A percentile compares a stretch with the other conserved stretches of the same genome.
phyloP scores from a whole-genome alignment of 1,139 yeast species.

The Starmera stellimalicola region DNA sequence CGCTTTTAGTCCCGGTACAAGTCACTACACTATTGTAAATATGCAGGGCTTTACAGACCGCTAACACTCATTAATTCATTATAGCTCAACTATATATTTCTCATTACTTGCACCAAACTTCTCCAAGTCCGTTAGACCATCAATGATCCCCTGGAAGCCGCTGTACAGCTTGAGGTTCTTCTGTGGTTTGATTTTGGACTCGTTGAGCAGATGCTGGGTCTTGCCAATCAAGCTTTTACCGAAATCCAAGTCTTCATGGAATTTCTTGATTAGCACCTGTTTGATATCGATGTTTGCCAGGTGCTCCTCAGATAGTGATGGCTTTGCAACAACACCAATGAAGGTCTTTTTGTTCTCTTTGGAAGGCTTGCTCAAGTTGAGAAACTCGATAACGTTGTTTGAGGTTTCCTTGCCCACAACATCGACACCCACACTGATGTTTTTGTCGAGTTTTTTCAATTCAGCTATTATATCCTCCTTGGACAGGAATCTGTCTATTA shows the following conservation, averaged over 20 bases:
- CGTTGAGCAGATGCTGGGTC: slow-evolving; percentile 25
- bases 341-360: slow-evolving; percentile 17
- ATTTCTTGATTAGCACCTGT: slow-evolving; percentile 30
- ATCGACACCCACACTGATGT: slow-evolving; percentile 30
- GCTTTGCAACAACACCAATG: slow-evolving; percentile 33
- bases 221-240: slow-evolving; percentile 28
- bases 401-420: slow-evolving; percentile 37
- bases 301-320: slow-evolving; percentile 19
- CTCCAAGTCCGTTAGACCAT: slow-evolving; percentile 31
- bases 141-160: slow-evolving; percentile 26
- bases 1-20: too few species aligned
- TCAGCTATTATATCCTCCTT: slow-evolving; percentile 19
- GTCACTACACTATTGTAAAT: too few species aligned
- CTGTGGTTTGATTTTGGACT: slow-evolving; percentile 25
- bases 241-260: slow-evolving; percentile 33
- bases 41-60: too few species aligned
- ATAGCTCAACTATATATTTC: slow-evolving; percentile 28
- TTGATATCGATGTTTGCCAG: slow-evolving; percentile 22
- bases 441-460: slow-evolving; percentile 13
- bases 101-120: slow-evolving; percentile 33
- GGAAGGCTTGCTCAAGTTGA: slow-evolving; percentile 12
- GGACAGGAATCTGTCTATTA: slow-evolving; percentile 28
- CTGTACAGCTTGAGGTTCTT: slow-evolving; percentile 25
- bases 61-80: background rate
- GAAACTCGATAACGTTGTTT: slow-evolving; percentile 21